Base-by-base conservation (phyloP, 2,329 filamentous ascomycete species). In the Aureobasidium lini region DNA sequence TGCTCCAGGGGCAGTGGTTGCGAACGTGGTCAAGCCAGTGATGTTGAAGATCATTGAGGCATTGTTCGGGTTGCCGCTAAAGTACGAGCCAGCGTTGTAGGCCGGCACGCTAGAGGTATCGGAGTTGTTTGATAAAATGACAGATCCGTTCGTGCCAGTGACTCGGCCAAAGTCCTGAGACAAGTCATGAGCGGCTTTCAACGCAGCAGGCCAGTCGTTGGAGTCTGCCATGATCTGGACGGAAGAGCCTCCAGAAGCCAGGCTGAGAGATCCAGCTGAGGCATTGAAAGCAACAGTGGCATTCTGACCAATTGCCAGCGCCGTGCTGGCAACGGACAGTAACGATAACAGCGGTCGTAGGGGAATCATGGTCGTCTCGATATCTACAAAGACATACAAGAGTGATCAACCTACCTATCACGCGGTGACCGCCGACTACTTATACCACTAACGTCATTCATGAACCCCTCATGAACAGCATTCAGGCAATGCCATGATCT, bases 101-200 rank as follows among this genome's bases (percentile, higher is more conserved):
- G 57, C 46, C 13, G 57, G 18, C 10, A 59, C 40, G 32, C 82
- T 82, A 28, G 32, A 53, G 5, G 31, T 28, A 18, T 43, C 48
- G 1, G 61, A 62, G 28, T 61, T 60, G 44, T 66, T 63, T 65
- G 79, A 80, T 4, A 84, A 73, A 10, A 65, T 68, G 34, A 78
- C 65, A 1, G 83, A 82, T 60, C 85, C 81, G 69, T 87, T 87
- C 29, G 73, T 78, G 8, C 85, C 85, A 0, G 85, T 88, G 4
- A 89, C 85, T n/a, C 84, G 81, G 15, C 85, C 85, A 72, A 90
- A 87, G 69, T 90, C 87, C 4, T 76, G 67, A 0, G 85, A 84
- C 9, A 90, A 77, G 69, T 90, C 86, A 40, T 84, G 77, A 0
- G 84, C 86, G 5, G 84, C 85, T 29, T 86, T 80, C 57, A 88